phyloP scores from a whole-genome alignment of 2,329 filamentous ascomycete species.

The Diaporthe nobilis region DNA sequence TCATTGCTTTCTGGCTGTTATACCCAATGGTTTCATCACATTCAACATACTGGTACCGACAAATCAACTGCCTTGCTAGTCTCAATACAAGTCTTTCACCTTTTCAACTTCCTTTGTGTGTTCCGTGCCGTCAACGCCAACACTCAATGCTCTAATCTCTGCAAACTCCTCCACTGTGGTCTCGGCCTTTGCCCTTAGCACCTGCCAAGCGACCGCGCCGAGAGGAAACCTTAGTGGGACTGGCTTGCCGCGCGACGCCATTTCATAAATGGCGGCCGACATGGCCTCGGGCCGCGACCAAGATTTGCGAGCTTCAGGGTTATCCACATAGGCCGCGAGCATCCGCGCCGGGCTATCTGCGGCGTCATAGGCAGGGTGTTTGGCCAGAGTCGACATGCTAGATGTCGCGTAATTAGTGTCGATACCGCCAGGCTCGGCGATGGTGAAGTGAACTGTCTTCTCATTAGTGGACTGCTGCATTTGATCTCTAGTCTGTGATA shows the following conservation, averaged over 20 bases:
- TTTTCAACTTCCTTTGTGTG: not conserved
- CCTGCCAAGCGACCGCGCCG: conserved; percentile 54
- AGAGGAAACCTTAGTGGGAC: conserved; percentile 60
- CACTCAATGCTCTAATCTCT: conserved; percentile 52
- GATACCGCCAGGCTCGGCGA: conserved; percentile 59
- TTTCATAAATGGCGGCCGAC: conserved; percentile 53
- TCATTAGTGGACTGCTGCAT: not conserved
- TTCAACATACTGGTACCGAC: conserved; percentile 3
- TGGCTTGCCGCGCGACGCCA: conserved; percentile 51
- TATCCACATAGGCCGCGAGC: conserved; percentile 49
- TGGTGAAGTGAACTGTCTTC: conserved; percentile 54
- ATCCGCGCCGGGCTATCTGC: conserved; percentile 51
- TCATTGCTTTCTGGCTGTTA: conserved; percentile 11
- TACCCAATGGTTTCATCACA: conserved; percentile 9
- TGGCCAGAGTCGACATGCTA: conserved; percentile 51
- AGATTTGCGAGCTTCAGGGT: conserved; percentile 45
- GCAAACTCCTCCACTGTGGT: conserved; percentile 50
- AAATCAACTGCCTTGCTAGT: conserved; percentile 22
- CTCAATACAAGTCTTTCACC: conserved; percentile 1
- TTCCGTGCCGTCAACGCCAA: conserved; percentile 42
- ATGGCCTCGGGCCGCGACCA: conserved; percentile 53
- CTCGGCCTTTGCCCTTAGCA: conserved; percentile 52
- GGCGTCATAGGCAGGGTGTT: conserved; percentile 56
- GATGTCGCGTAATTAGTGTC: conserved; percentile 53
- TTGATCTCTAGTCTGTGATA: conserved; percentile 2